Percentiles rank a stretch among this genome's conserved stretches.
phyloP scores from a whole-genome alignment of 2,329 filamentous ascomycete species.

The Penicillium sp. region DNA sequence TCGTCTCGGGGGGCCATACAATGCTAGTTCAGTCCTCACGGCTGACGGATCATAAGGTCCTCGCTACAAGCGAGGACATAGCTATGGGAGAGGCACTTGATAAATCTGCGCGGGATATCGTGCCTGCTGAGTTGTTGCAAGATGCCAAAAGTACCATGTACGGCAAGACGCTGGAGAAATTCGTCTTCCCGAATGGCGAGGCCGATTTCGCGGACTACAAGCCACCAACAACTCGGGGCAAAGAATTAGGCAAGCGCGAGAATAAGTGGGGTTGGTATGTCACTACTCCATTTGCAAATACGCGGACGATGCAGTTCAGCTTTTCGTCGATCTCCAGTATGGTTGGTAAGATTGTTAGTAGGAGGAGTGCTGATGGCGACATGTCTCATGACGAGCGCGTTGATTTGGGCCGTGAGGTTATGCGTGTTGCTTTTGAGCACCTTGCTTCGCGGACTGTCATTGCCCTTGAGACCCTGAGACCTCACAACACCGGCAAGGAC shows the following conservation, averaged over 20 bases:
- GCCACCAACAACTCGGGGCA: constrained; percentile 58
- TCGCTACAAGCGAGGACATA: constrained; percentile 74
- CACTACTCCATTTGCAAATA: constrained; percentile 64
- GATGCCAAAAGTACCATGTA: constrained; percentile 70
- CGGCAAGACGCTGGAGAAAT: constrained; percentile 74
- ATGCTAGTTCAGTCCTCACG: constrained; percentile 74
- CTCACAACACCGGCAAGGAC: constrained; percentile 16
- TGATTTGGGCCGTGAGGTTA: constrained; percentile 69
- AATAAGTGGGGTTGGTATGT: constrained; percentile 67
- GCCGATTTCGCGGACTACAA: constrained; percentile 52
- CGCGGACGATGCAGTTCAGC: constrained; percentile 64
- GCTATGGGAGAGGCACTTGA: constrained; percentile 91
- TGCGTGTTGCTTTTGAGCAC: constrained; percentile 86
- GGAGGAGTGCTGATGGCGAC: constrained; percentile 24
- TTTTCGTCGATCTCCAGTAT: constrained; percentile 72
- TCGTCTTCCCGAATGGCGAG: constrained; percentile 64
- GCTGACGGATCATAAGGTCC: constrained; percentile 68
- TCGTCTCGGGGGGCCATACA: constrained; percentile 91
- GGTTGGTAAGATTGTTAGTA: constrained; percentile 58
- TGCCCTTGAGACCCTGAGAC: constrained; percentile 55
- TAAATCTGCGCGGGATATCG: constrained; percentile 75
- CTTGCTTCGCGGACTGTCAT: constrained; percentile 73
- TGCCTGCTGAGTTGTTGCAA: constrained; percentile 63
- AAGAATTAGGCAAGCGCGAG: constrained; percentile 57
- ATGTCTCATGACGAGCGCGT: constrained; percentile 63